Conservation (phyloP, 2,329 filamentous ascomycete species). For the Amesomyces nigricolor region DNA sequence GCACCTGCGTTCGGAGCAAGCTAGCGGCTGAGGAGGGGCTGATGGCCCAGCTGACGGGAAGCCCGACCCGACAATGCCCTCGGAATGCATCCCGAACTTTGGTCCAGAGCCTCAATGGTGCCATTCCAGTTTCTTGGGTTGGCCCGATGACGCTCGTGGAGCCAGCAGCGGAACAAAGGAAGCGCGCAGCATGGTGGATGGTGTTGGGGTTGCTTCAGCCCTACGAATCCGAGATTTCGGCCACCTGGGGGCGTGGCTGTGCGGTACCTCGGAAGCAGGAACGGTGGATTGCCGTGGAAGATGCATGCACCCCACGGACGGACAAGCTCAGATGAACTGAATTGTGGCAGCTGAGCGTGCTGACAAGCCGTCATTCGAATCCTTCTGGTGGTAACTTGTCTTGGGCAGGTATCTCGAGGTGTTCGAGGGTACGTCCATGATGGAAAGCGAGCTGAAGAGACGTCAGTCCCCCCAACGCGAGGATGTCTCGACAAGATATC, state of each 20-base stretch:
- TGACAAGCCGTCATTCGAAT: background rate
- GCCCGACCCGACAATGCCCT: background rate
- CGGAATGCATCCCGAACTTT: background rate
- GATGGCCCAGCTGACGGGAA: background rate
- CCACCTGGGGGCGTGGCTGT: background rate
- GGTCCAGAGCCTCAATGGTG: background rate
- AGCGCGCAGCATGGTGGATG: background rate
- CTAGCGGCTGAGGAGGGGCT: background rate
- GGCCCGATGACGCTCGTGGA: background rate
- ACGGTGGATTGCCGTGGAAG: background rate
- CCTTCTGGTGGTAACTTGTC: too few relatives aligned
- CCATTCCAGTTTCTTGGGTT: background rate
- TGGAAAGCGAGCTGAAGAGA: too few relatives aligned
- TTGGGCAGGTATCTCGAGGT: too few relatives aligned
- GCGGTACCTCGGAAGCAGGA: background rate
- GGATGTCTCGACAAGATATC: too few relatives aligned
- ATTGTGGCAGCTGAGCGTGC: background rate
- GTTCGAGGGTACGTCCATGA: too few relatives aligned
- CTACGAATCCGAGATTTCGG: background rate
- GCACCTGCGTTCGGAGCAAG: too few relatives aligned
- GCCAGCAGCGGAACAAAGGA: slow-evolving; percentile 4
- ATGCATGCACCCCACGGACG: background rate
- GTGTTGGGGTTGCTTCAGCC: slow-evolving; percentile 1
- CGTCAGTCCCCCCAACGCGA: too few relatives aligned
- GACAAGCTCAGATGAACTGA: background rate